Evolutionary conservation across 768 basidiomycete species (phyloP), one percentile per base, ranked within the genome.

Genomic region (Naganishia randhawae): DNA sequence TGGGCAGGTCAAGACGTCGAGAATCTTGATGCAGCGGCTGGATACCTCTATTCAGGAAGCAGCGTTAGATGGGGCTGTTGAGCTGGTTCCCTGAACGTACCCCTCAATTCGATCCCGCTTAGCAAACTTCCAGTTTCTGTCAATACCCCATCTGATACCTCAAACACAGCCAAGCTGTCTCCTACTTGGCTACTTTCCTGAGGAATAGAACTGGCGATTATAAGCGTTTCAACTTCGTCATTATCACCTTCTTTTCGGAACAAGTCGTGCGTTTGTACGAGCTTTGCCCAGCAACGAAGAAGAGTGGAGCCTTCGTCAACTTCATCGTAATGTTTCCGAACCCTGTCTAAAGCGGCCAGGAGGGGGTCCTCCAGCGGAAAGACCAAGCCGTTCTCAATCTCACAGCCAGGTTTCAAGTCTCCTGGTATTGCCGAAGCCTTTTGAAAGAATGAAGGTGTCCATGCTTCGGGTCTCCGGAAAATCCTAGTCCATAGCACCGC

Each of bases 101-200:
- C 57, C 14, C 37, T 29, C 2, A 61, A 39, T n/a, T 41, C 57
- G 14, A 42, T 61, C 1, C 27, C 57, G 16, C 25, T 25, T 29
- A 61, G n/a, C 17, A 61, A 10, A 4, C 37, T 25, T 37, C 27
- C 39, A 35, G 25, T 25, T 39, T 41, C 37, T 16, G 22, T 61
- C 57, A 61, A 41, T 17, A 61, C n/a, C 14, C 57, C 57, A 41
- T 61, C 57, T 14, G 37, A 61, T n/a, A 61, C 17, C 17, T 61
- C 57, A n/a, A 39, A 61, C 35, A 61, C 57, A 11, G 39, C 57
- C 57, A 61, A 41, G 57, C 35, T 29, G 41, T 61, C 39, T 29
- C 37, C n/a, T n/a, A n/a, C n/a, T n/a, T n/a, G n/a, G n/a, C n/a
- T n/a, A n/a, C n/a, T 41, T 41, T 3, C 8, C 57, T n/a, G 31